Percentiles rank a stretch among this genome's conserved stretches.
phyloP scores from a whole-genome alignment of 1,139 yeast species.

The Candida sp. region DNA sequence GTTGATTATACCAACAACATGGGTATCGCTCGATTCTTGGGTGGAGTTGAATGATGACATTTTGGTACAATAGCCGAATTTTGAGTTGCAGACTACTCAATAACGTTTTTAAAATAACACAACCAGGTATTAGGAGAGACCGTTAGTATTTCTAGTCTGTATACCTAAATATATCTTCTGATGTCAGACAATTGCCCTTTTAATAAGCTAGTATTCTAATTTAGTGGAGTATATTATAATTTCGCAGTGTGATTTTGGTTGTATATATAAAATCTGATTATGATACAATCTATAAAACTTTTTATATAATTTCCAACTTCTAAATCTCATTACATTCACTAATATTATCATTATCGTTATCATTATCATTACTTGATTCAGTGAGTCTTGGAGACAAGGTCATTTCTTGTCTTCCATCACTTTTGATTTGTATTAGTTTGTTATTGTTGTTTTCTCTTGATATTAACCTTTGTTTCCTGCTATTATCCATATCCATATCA shows the following conservation, averaged over 20 bases:
- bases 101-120: no score
- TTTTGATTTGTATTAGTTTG: slow-evolving; percentile 21
- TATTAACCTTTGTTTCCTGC: slow-evolving; percentile 31
- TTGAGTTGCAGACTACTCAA: no score
- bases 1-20: not conserved
- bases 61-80: not conserved
- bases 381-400: slow-evolving; percentile 18
- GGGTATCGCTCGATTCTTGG: not conserved
- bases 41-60: not conserved
- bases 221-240: not conserved
- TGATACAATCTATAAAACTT: not conserved
- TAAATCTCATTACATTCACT: slow-evolving; percentile 3
- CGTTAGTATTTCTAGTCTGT: no score
- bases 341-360: slow-evolving; percentile 2
- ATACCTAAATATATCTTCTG: no score
- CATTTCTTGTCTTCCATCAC: slow-evolving; percentile 18
- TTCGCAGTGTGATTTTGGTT: not conserved
- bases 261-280: not conserved
- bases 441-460: slow-evolving; percentile 24
- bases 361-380: slow-evolving; percentile 7
- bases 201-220: no score
- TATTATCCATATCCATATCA: slow-evolving; percentile 17
- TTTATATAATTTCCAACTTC: not conserved
- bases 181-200: not conserved
- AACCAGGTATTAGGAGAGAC: no score